Conservation (phyloP, 2,329 filamentous ascomycete species). For the Triangularia setosa region DNA sequence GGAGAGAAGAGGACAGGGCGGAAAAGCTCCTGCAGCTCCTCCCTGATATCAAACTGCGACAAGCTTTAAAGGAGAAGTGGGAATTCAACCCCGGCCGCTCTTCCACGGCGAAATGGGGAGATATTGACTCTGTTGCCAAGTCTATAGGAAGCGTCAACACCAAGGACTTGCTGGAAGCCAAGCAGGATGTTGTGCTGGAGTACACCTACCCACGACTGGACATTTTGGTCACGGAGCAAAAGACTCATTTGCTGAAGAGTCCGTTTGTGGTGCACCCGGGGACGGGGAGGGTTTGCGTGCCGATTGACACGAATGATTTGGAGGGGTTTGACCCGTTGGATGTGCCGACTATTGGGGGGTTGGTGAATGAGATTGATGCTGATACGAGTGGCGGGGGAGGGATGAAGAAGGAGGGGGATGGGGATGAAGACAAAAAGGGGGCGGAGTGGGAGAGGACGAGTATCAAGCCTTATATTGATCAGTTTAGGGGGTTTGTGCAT, state of each 20-base stretch:
- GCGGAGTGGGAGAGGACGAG: constrained; percentile 88
- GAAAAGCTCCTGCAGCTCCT: constrained; percentile 79
- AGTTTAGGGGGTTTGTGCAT: constrained; percentile 78
- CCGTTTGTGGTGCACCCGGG: constrained; percentile 96
- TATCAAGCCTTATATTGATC: constrained; percentile 86
- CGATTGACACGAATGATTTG: constrained; percentile 71
- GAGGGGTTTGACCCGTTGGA: constrained; percentile 81
- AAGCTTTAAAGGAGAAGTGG: constrained; percentile 86
- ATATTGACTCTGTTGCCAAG: constrained; percentile 84
- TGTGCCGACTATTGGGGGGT: constrained; percentile 83
- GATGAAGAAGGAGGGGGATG: constrained; percentile 24
- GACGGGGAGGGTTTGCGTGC: constrained; percentile 91
- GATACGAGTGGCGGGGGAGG: constrained; percentile 53
- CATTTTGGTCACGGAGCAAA: constrained; percentile 94
- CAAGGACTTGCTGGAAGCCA: constrained; percentile 74
- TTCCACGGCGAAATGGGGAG: constrained; percentile 83
- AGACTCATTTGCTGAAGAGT: constrained; percentile 95
- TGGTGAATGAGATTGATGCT: constrained; percentile 80
- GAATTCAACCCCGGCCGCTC: constrained; percentile 72
- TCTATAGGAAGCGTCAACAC: constrained; percentile 69
- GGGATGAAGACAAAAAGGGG: constrained; percentile 25
- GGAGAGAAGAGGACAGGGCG: constrained; percentile 64
- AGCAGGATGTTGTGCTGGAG: constrained; percentile 93
- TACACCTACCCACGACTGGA: constrained; percentile 97
- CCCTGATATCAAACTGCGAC: constrained; percentile 72